Conservation (phyloP, 352 stramenopile genomes). For the Globisporangium uncinulatum region DNA sequence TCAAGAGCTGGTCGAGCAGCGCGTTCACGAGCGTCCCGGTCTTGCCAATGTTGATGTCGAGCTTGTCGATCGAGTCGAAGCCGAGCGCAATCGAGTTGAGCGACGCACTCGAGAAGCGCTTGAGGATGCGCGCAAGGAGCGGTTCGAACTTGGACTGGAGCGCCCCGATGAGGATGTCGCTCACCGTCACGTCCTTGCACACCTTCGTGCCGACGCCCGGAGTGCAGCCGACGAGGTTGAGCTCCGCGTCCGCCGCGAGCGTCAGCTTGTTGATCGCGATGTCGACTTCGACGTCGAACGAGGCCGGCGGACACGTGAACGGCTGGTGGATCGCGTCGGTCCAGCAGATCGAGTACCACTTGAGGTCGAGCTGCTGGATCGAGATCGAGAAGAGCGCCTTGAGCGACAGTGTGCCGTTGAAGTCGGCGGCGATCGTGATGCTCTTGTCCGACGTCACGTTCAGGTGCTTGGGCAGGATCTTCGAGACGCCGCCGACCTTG, state of each 20-base stretch:
- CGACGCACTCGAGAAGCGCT: conserved; percentile 33
- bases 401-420: conserved; percentile 23
- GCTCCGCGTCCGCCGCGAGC: conserved; percentile 4
- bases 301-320: conserved; percentile 14
- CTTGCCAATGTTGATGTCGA: conserved; percentile 3
- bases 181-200: conserved; percentile 28
- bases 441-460: conserved; percentile 23
- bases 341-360: conserved; percentile 41
- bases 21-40: background rate
- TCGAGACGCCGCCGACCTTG: conserved; percentile 25
- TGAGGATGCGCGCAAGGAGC: conserved; percentile 25
- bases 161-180: conserved; percentile 22
- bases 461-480: conserved; percentile 25
- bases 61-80: conserved; percentile 21
- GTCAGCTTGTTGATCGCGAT: conserved; percentile 21
- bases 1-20: background rate
- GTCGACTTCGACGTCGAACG: conserved; percentile 17
- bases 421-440: conserved; percentile 22
- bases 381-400: conserved; percentile 6
- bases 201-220: conserved; percentile 10
- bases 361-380: conserved; percentile 24
- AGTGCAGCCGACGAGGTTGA: conserved; percentile 11
- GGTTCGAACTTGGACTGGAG: conserved; percentile 16
- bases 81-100: conserved; percentile 23
- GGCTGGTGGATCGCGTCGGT: conserved; percentile 21